Evolutionary conservation across 2,329 filamentous ascomycete genomes (phyloP), one percentile per base, ranked within the genome.

Genomic region (Aureobasidium namibiae): DNA sequence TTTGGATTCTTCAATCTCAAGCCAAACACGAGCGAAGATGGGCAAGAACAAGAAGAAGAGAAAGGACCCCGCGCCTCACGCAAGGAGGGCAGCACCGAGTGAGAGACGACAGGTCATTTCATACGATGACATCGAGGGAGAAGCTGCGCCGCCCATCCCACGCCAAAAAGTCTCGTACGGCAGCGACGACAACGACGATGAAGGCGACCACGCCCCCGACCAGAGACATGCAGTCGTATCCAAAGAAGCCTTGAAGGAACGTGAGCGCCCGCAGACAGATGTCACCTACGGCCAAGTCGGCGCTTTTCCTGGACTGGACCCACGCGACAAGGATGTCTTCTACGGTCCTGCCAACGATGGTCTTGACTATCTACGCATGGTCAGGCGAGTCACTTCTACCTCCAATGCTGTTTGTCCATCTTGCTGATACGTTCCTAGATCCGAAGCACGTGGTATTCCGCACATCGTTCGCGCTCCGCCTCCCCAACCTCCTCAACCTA

Each of bases 391-490:
- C 57, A 36, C 24, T 60, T 59, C 23, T 13, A 21, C n/a, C n/a
- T 10, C 56, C 56, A 10, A 29, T 29, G 11, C 8, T 36, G 60
- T 65, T 67, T 67, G 71, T 23, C 1, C 23, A 72, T 69, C 73
- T 10, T 29, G 61, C 63, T 62, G 62, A 54, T 54, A 52, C 49
- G 61, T 34, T 61, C 44, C 57, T 73, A 94, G 89, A 75, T 80
- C 83, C 65, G 85, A 95, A 81, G 89, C 89, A n/a, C 83, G 78
- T 61, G 74, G 78, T 10, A 86, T 95, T 34, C 90, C 90, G 1
- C 81, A 86, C 64, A 75, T 94, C 11, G 80, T 94, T 54, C 81
- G 84, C 46, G 88, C 86, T 0, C 79, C 83, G 5, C 29, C 46
- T 26, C 56, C 33, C 16, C 11, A 44, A 14, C 14, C 24, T 7